Conservation (phyloP, 441 rosid genomes). For the Cnidoscolus chayamansa region DNA sequence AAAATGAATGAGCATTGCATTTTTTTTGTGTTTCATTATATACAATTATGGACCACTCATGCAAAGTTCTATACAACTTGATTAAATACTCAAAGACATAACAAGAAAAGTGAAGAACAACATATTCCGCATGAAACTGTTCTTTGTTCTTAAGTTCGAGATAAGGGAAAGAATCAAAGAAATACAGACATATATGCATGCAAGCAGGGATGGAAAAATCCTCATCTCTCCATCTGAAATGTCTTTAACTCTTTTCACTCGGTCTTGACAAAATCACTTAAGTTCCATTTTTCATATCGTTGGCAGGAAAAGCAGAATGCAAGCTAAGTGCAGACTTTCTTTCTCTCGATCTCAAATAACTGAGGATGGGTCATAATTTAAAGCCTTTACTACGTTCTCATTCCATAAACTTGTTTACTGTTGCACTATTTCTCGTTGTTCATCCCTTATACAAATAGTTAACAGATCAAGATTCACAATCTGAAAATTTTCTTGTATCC, state of each 20-base stretch:
- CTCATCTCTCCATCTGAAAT: not conserved
- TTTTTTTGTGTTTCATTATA: not conserved
- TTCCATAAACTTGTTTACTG: not conserved
- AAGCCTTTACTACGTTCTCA: not conserved
- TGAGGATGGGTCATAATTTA: not conserved
- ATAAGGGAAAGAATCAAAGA: not conserved
- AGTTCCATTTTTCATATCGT: not conserved
- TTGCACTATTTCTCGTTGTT: not conserved
- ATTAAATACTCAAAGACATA: not conserved
- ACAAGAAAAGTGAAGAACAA: not conserved
- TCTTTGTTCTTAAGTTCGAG: not conserved
- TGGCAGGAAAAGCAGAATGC: not conserved
- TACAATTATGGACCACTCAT: not conserved
- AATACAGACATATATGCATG: too few species aligned
- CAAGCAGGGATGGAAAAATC: not conserved
- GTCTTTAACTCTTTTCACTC: too few species aligned
- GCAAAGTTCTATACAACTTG: not conserved
- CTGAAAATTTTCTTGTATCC: not conserved
- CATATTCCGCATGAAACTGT: not conserved
- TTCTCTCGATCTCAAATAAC: not conserved
- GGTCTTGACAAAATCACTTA: not conserved
- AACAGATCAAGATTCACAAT: not conserved
- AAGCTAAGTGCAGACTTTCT: not conserved
- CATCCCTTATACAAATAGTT: not conserved
- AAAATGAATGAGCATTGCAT: conserved; percentile 10